Percentiles rank a stretch among this genome's conserved stretches.
phyloP scores from a whole-genome alignment of 768 basidiomycete genomes.

The Podaxis sp. region DNA sequence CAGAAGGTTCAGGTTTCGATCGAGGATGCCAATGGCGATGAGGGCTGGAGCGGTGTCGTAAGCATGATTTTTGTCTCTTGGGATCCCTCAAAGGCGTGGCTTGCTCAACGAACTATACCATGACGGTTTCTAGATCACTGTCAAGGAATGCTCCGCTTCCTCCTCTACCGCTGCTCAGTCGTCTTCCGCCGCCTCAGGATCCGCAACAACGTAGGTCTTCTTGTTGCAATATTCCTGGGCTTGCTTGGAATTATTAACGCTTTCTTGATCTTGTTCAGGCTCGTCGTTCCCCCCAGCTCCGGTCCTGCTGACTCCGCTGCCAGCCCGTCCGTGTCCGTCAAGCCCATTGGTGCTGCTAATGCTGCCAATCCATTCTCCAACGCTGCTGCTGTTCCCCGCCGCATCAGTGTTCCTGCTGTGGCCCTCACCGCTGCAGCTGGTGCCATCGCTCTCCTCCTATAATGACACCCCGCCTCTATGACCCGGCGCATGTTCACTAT shows the following conservation, averaged over 20 bases:
- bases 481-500: not conserved
- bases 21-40: conserved; percentile 45
- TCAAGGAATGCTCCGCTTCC: conserved; percentile 35
- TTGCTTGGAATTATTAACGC: conserved; percentile 15
- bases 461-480: conserved; percentile 24
- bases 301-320: conserved; percentile 4
- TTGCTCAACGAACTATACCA: not conserved
- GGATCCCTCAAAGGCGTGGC: not conserved
- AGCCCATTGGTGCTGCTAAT: conserved; percentile 42
- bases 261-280: conserved; percentile 12
- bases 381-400: conserved; percentile 30
- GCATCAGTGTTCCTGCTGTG: conserved; percentile 37
- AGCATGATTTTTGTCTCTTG: conserved; percentile 21
- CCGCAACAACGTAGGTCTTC: conserved; percentile 8
- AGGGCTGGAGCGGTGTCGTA: conserved; percentile 66
- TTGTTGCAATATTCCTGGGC: conserved; percentile 6
- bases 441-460: conserved; percentile 31
- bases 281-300: conserved; percentile 16
- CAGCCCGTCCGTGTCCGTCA: conserved; percentile 10
- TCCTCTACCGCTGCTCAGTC: conserved; percentile 17
- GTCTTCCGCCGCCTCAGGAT: conserved; percentile 13
- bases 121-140: conserved; percentile 30
- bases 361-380: conserved; percentile 35
- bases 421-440: conserved; percentile 37
- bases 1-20: conserved; percentile 47